phyloP scores from a whole-genome alignment of 148 eudicot species.

The Heliamphora exappendiculata region DNA sequence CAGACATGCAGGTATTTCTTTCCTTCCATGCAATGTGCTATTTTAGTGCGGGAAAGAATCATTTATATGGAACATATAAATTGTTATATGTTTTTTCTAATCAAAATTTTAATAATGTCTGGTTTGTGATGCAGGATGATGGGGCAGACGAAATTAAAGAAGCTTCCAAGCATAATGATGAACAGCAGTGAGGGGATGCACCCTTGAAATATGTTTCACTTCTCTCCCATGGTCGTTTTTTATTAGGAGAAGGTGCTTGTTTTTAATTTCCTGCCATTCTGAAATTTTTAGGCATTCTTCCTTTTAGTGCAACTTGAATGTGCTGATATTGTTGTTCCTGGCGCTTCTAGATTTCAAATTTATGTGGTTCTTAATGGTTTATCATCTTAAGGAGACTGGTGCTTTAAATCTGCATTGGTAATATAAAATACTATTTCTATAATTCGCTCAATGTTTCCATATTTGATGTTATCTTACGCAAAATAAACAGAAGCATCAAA shows the following conservation, averaged over 20 bases:
- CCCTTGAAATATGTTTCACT: conserved; percentile 17
- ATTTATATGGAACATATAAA: background rate
- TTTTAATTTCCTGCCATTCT: conserved; percentile 9
- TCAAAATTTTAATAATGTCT: background rate
- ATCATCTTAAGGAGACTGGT: background rate
- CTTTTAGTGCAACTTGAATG: conserved; percentile 6
- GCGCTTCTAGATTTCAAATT: background rate
- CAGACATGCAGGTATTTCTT: conserved; percentile 59
- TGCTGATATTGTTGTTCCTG: conserved; percentile 2
- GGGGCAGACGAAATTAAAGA: conserved; percentile 60
- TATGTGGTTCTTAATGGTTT: conserved; percentile 12
- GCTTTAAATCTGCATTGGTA: background rate
- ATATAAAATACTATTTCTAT: background rate
- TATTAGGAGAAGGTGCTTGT: conserved; percentile 26
- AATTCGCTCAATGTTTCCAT: background rate
- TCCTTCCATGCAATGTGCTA: background rate
- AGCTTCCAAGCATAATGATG: conserved; percentile 43
- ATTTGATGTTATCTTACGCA: background rate
- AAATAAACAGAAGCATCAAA: background rate
- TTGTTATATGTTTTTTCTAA: background rate
- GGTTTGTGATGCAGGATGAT: conserved; percentile 44
- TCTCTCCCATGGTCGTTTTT: conserved; percentile 39
- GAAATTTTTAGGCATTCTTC: conserved; percentile 6
- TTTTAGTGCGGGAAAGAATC: background rate
- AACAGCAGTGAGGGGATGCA: conserved; percentile 29